Percentiles rank a stretch among this genome's conserved stretches.
These are phyloP conservation scores for Noccaea bulbosa DNA, from an alignment of 345 rosid species.

Conservation along the genomic window DNA sequence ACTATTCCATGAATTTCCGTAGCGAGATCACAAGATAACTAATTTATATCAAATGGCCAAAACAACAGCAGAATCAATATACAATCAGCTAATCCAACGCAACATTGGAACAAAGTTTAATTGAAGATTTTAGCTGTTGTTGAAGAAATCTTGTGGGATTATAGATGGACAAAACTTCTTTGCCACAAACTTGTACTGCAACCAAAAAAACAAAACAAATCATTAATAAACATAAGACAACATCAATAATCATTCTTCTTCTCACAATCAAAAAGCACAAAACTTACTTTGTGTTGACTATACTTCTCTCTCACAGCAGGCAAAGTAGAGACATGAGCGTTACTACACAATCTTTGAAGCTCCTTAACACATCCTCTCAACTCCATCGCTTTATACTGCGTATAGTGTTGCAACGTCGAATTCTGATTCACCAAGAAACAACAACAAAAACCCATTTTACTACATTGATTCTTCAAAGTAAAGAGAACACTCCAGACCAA, in stretches of 20 bases:
- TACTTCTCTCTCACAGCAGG: slow-evolving; percentile 92
- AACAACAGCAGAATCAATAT: slow-evolving; percentile 28
- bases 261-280: not conserved
- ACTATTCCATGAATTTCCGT: not conserved
- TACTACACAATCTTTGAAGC: slow-evolving; percentile 66
- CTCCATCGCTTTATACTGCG: slow-evolving; percentile 69
- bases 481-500: not conserved
- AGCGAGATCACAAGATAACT: slow-evolving; percentile 5
- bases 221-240: not conserved
- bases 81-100: slow-evolving; percentile 38
- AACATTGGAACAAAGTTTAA: slow-evolving; percentile 29
- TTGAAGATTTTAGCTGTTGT: slow-evolving; percentile 28
- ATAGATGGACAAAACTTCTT: slow-evolving; percentile 79
- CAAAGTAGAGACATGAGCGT: slow-evolving; percentile 57
- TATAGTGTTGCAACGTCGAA: slow-evolving; percentile 82
- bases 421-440: slow-evolving; percentile 52
- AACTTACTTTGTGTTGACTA: slow-evolving; percentile 89
- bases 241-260: slow-evolving; percentile 1
- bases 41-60: slow-evolving; percentile 3
- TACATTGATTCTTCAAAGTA: not conserved
- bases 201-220: not conserved
- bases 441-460: not conserved
- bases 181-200: slow-evolving; percentile 60
- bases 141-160: slow-evolving; percentile 72
- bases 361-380: slow-evolving; percentile 72